These are phyloP conservation scores for Helenozyma baotianmanensis DNA, from an alignment of 805 yeast species.

Conservation along the genomic window DNA sequence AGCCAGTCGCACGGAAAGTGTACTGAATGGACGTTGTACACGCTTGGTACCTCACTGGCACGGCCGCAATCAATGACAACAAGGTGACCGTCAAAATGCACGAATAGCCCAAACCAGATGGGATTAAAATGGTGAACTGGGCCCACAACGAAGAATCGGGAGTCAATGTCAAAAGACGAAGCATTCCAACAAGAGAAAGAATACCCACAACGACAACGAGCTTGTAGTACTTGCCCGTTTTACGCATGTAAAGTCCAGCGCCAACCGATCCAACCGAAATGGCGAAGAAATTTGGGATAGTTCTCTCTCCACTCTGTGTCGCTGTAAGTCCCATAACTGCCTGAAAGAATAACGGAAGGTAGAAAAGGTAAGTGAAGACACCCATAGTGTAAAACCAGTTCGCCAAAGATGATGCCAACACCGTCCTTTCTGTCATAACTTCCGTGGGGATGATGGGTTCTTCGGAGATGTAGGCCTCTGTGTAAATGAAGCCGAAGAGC, in stretches of 20 bases:
- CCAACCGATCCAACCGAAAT: slow-evolving; percentile 63
- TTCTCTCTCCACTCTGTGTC: slow-evolving; percentile 52
- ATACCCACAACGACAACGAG: slow-evolving; percentile 41
- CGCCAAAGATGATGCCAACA: slow-evolving; percentile 59
- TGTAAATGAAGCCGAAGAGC: slow-evolving; percentile 41
- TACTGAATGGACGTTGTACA: slow-evolving; percentile 86
- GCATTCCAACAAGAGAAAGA: slow-evolving; percentile 45
- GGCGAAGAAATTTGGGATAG: slow-evolving; percentile 65
- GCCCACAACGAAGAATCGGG: slow-evolving; percentile 26
- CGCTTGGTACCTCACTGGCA: slow-evolving; percentile 67
- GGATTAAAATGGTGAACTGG: slow-evolving; percentile 43
- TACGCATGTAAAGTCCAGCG: slow-evolving; percentile 63
- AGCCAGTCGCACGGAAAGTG: slow-evolving; percentile 81
- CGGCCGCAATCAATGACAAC: slow-evolving; percentile 73
- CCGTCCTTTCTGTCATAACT: slow-evolving; percentile 54
- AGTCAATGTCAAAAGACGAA: slow-evolving; percentile 26
- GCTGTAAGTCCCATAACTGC: slow-evolving; percentile 51
- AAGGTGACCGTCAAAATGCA: slow-evolving; percentile 65
- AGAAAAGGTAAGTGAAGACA: slow-evolving; percentile 58
- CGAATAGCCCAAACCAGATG: slow-evolving; percentile 66
- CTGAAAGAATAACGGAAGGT: slow-evolving; percentile 64
- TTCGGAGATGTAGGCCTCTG: slow-evolving; percentile 47
- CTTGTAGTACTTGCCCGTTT: slow-evolving; percentile 59
- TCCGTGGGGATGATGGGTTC: slow-evolving; percentile 68
- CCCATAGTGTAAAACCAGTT: slow-evolving; percentile 72